Evolutionary conservation across 768 basidiomycete species (phyloP), one percentile per base, ranked within the genome.

Genomic region (Russula vinacea): DNA sequence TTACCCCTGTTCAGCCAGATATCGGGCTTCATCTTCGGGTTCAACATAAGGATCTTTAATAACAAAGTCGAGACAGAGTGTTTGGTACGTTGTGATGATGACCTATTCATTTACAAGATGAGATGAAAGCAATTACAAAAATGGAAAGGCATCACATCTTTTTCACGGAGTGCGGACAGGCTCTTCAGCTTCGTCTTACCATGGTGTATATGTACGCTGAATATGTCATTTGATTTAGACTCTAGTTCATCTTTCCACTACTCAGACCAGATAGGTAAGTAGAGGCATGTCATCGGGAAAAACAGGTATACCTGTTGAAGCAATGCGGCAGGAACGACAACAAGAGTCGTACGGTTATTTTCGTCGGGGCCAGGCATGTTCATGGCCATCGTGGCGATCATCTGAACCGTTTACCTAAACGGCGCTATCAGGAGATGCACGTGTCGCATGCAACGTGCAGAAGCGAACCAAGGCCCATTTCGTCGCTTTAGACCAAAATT

Each of bases 181-280:
- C 75, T 83, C 76, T 83, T 86, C 49, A 86, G 74, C 70, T 89
- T 88, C 58, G 86, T 83, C 64, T 80, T 80, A 5, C 90, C 88
- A 69, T 92, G 89, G 67, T 92, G 88, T 11, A 92, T 78, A 67
- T 84, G 83, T 0, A 87, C 85, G 0, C 73, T 75, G 68, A 88
- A 86, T 19, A 86, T 73, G 16, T 78, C 82, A 61, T 86, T 83
- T 0, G 86, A 84, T 74, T 89, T 90, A 3, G 77, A 77, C 56
- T 85, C 83, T 1, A 92, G 79, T 75, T 91, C 89, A 24, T 86
- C 84, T 72, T 86, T 85, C 87, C 87, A 89, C 84, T 88, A 68
- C n/a, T n/a, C n/a, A 22, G 64, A 44, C 26, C 45, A 22, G 39
- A 51, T 26, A n/a, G 42, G 53, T 44, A 9, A 33, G 10, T 11